These are phyloP conservation scores for Cladophialophora immunda DNA, from an alignment of 2,329 filamentous ascomycete species.

Conservation along the genomic window DNA sequence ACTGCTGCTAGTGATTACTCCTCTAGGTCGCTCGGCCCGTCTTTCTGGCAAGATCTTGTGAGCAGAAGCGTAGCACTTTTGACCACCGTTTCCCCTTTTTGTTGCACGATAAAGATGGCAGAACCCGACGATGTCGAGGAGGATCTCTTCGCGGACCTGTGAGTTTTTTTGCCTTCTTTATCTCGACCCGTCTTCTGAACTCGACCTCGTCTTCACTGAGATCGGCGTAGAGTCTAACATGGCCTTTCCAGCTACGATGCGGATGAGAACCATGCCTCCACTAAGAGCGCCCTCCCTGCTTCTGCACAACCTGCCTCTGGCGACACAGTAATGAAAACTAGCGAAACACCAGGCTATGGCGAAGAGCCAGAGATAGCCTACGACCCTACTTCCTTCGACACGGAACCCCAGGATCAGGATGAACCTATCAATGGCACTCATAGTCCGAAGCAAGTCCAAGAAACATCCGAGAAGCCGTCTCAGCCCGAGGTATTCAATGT, in stretches of 20 bases:
- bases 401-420: slow-evolving; percentile 43
- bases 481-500: slow-evolving; percentile 58
- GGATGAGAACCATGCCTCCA: slow-evolving; percentile 61
- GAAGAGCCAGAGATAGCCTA: slow-evolving; percentile 45
- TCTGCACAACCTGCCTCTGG: slow-evolving; percentile 42
- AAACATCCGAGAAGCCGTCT: slow-evolving; percentile 31
- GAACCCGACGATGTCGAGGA: slow-evolving; percentile 80
- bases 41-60: neutral
- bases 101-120: slow-evolving; percentile 31
- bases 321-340: slow-evolving; percentile 47
- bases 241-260: slow-evolving; percentile 68
- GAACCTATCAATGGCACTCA: slow-evolving; percentile 43
- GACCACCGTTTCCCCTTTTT: neutral
- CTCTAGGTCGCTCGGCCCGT: neutral
- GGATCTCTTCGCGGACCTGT: slow-evolving; percentile 96
- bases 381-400: slow-evolving; percentile 42
- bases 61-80: neutral
- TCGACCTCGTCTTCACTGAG: slow-evolving; percentile 22
- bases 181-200: slow-evolving; percentile 6
- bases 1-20: neutral
- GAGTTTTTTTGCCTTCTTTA: slow-evolving; percentile 52
- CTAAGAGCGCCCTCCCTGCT: slow-evolving; percentile 40
- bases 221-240: slow-evolving; percentile 16
- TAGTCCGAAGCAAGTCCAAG: slow-evolving; percentile 50
- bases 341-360: slow-evolving; percentile 39